phyloP scores from a whole-genome alignment of 352 stramenopile genomes.

The Globisporangium sylvaticum region DNA sequence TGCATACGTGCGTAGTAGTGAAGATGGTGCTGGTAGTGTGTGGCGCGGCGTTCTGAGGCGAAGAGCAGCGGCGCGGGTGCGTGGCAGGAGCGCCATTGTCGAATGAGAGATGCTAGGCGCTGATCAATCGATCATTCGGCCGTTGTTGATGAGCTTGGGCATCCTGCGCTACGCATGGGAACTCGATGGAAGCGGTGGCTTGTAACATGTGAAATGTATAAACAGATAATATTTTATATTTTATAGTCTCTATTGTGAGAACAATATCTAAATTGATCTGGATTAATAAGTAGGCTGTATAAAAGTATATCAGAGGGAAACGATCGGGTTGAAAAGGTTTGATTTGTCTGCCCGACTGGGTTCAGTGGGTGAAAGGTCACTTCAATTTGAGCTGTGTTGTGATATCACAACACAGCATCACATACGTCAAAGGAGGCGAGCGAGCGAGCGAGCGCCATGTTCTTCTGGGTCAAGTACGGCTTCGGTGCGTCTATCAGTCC shows the following conservation, averaged over 20 bases:
- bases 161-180: too few relatives aligned
- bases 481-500: constrained; percentile 39
- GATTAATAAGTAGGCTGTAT: too few relatives aligned
- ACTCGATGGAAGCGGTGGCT: neutral
- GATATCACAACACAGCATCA: too few relatives aligned
- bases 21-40: neutral
- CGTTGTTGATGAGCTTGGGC: too few relatives aligned
- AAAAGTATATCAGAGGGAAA: neutral
- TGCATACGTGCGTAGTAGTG: neutral
- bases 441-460: constrained; percentile 35
- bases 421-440: too few relatives aligned
- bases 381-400: constrained; percentile 6
- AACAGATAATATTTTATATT: neutral
- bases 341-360: neutral
- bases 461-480: constrained; percentile 83
- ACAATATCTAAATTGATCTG: too few relatives aligned
- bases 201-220: neutral
- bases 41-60: neutral
- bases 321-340: neutral
- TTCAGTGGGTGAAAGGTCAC: neutral
- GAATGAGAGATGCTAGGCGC: too few relatives aligned
- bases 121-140: too few relatives aligned
- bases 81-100: constrained; percentile 8
- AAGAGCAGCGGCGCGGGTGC: neutral
- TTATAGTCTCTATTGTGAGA: too few relatives aligned